Percentiles rank a stretch among this genome's conserved stretches.
phyloP scores from a whole-genome alignment of 768 basidiomycete species.

The Lactifluus echinatus region DNA sequence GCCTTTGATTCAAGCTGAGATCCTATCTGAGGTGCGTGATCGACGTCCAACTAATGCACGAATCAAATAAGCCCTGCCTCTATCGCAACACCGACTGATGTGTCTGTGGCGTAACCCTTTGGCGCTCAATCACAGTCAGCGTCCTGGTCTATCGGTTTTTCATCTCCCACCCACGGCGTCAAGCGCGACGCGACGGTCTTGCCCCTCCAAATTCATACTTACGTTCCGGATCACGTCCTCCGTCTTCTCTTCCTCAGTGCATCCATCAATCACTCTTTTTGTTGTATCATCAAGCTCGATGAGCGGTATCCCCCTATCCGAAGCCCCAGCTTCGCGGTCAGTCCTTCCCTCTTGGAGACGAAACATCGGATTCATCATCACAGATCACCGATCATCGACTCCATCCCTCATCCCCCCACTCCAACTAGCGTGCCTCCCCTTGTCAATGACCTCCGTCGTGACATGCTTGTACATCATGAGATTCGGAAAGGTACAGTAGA shows the following conservation, averaged over 20 bases:
- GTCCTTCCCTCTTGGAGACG: not conserved
- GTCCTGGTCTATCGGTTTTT: conserved; percentile 12
- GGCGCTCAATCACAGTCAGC: conserved; percentile 7
- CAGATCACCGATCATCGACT: not conserved
- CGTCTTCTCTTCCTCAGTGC: too few species aligned
- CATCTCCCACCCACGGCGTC: not conserved
- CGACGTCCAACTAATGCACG: conserved; percentile 1
- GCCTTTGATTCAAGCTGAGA: conserved; percentile 8
- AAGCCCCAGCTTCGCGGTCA: not conserved
- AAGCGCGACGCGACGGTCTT: not conserved
- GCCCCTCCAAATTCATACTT: not conserved
- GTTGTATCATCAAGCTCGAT: not conserved
- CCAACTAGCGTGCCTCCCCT: not conserved
- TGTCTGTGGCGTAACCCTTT: not conserved
- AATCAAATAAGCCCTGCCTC: not conserved
- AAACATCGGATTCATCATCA: not conserved
- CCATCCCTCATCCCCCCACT: not conserved
- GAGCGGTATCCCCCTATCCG: not conserved
- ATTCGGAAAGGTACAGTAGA: not conserved
- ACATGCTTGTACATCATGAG: not conserved
- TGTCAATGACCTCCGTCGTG: not conserved
- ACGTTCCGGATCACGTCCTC: not conserved
- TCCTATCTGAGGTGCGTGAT: conserved; percentile 11
- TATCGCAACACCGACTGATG: not conserved
- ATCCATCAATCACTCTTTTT: not conserved